These are phyloP conservation scores for Coccomyxa sp. DNA, from an alignment of 139 green algal species.

Conservation along the genomic window DNA sequence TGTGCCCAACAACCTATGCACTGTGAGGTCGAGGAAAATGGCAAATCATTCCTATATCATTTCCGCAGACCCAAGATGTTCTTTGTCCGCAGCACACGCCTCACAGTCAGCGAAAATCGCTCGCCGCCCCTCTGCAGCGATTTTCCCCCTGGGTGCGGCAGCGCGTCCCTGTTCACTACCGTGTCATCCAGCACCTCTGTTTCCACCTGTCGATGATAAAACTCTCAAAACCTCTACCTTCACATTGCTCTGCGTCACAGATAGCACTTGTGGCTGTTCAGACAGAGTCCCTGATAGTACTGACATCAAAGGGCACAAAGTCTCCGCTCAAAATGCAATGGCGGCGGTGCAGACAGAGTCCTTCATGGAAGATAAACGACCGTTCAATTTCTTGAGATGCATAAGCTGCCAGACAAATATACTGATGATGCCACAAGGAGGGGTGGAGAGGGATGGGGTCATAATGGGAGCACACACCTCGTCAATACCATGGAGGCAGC, in stretches of 20 bases:
- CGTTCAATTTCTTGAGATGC: conserved; percentile 37
- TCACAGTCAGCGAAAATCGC: conserved; percentile 43
- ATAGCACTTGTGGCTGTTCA: background rate
- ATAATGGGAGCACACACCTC: conserved; percentile 15
- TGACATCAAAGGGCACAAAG: background rate
- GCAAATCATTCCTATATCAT: background rate
- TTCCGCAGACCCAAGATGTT: conserved; percentile 10
- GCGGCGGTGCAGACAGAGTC: background rate
- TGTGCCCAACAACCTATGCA: too few relatives aligned
- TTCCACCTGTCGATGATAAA: conserved; percentile 16
- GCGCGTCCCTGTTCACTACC: conserved; percentile 23
- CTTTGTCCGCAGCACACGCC: conserved; percentile 25
- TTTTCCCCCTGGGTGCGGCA: background rate
- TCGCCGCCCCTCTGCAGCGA: conserved; percentile 22
- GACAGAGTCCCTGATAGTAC: background rate
- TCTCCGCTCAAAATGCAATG: background rate
- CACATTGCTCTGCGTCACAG: background rate
- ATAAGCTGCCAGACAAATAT: conserved; percentile 21
- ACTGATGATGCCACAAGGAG: too few relatives aligned
- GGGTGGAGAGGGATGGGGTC: too few relatives aligned
- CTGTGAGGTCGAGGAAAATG: too few relatives aligned
- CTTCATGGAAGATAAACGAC: background rate
- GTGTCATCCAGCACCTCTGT: conserved; percentile 28
- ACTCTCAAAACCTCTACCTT: background rate
- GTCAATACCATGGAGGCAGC: conserved; percentile 60